Conservation (phyloP, 768 basidiomycete species). For the Ramaria rubella region DNA sequence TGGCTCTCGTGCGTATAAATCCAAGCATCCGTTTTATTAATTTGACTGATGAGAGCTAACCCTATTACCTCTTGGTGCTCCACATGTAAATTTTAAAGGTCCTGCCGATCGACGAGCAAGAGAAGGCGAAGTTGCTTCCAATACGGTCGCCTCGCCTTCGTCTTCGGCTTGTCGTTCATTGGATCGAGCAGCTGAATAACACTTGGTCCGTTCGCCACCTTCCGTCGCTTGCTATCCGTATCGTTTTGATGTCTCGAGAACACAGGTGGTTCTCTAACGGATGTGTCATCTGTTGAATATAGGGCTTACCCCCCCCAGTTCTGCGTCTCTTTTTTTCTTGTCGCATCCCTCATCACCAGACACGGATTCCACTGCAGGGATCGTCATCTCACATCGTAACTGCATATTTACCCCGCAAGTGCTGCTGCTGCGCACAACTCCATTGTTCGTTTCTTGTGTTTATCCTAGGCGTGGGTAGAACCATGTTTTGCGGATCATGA, state of each 20-base stretch:
- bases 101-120: constrained; percentile 85
- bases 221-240: constrained; percentile 9
- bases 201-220: constrained; percentile 36
- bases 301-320: too few species aligned
- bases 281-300: constrained; percentile 47
- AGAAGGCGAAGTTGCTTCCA: constrained; percentile 81
- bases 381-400: background rate
- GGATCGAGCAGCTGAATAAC: constrained; percentile 77
- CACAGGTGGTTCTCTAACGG: constrained; percentile 73
- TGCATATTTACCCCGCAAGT: background rate
- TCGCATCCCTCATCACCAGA: background rate
- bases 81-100: too few species aligned
- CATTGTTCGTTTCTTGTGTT: background rate
- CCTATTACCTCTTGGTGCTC: constrained; percentile 2
- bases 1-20: constrained; percentile 53
- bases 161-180: constrained; percentile 80
- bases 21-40: background rate
- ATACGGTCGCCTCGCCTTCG: constrained; percentile 73
- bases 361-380: background rate
- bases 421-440: background rate
- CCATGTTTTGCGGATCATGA: too few species aligned
- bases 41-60: background rate
- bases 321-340: background rate
- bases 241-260: constrained; percentile 20
- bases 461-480: background rate